phyloP scores from a whole-genome alignment of 805 yeast genomes.

The Blastobotrys peoriensis region DNA sequence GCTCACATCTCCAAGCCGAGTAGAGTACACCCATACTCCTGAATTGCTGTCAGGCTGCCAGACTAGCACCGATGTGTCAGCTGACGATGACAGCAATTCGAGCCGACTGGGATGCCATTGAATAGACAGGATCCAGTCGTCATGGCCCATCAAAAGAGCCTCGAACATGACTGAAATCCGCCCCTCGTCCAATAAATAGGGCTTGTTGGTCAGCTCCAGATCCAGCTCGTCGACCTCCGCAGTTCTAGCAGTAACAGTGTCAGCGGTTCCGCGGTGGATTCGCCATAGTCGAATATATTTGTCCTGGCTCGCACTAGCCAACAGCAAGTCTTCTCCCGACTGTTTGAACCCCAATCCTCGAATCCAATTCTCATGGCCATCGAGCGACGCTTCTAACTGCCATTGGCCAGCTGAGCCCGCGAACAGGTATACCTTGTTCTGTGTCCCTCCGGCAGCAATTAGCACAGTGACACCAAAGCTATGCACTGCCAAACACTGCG shows the following conservation, averaged over 20 bases:
- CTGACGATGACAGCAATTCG: slow-evolving; percentile 73
- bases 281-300: slow-evolving; percentile 89
- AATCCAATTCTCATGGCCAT: slow-evolving; percentile 98
- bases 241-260: slow-evolving; percentile 38
- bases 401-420: slow-evolving; percentile 31
- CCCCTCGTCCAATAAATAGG: slow-evolving; percentile 48
- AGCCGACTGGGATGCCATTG: slow-evolving; percentile 68
- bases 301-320: slow-evolving; percentile 93
- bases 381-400: slow-evolving; percentile 45
- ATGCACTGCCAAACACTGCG: slow-evolving; percentile 22
- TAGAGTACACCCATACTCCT: slow-evolving; percentile 82
- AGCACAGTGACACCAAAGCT: slow-evolving; percentile 14
- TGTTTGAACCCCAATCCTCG: slow-evolving; percentile 58
- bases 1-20: slow-evolving; percentile 84
- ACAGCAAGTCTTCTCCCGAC: slow-evolving; percentile 41
- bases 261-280: slow-evolving; percentile 30
- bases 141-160: slow-evolving; percentile 95
- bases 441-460: slow-evolving; percentile 32
- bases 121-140: slow-evolving; percentile 89
- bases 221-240: slow-evolving; percentile 46
- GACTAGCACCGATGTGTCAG: slow-evolving; percentile 87
- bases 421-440: slow-evolving; percentile 46
- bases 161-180: slow-evolving; percentile 65
- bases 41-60: slow-evolving; percentile 87
- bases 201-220: slow-evolving; percentile 60